Base-by-base conservation (phyloP, 441 rosid genomes). In the Populus hybrid region DNA sequence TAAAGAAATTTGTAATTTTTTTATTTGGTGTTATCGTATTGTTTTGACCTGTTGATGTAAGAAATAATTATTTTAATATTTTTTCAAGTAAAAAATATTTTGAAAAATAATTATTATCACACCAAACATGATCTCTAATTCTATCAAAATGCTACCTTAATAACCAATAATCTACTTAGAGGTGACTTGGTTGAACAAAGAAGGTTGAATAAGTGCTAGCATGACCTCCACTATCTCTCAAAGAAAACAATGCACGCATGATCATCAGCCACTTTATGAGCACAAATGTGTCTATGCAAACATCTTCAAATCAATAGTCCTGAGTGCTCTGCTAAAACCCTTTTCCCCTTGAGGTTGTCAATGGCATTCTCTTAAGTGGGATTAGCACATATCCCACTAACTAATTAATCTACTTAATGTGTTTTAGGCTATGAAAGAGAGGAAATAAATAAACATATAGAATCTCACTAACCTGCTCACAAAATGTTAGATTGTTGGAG, bases 401-500 rank as follows among this genome's bases (percentile, higher is more conserved):
- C 18, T 66, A 24, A 24, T 30, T 67, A 18, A 53, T 28, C 19
- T 21, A 21, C 26, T 30, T 30, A 8, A 30, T 19, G n/a, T 3
- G 3, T 28, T 68, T 30, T 30, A 30, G 32, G 32, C 32, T 30
- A 28, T 4, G 30, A 18, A 9, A 66, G 8, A 67, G 21, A 32
- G 28, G 11, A 32, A 42, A 23, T 8, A 32, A 42, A 23, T 8
- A 24, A 67, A 32, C 8, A 30, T 30, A 70, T 36, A 30, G 11
- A 7, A 68, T 10, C 14, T 64, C 7, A 40, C 78, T 75, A 9
- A 88, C 91, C 89, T 93, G 97, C 50, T 91, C 90, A 73, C 97
- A 91, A 70, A 90, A 79, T 21, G 85, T 85, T 69, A 90, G 89
- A 77, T 90, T 85, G 65, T 87, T 76, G 65, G 92, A 86, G 75